Base-by-base conservation (phyloP, 768 basidiomycete genomes). In the Amanita fuliginea region DNA sequence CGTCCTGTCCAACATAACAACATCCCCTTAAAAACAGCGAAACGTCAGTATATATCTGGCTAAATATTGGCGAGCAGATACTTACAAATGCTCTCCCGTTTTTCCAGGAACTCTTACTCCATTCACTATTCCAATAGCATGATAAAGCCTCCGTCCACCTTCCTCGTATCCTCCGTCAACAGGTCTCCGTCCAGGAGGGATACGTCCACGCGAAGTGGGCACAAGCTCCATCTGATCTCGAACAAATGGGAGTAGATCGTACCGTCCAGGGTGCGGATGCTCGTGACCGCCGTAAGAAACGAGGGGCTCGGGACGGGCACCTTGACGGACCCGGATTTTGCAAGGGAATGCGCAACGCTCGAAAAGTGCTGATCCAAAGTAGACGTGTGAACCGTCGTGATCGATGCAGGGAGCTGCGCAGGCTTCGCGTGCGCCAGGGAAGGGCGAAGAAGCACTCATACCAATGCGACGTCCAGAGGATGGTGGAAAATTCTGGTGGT, bases 161-260 rank as follows among this genome's bases (percentile, higher is more conserved):
- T 85, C 80, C 63, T 90, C 87, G 53, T 86, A 85, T 1, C 83
- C 86, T 1, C 85, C 88, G 56, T 83, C 78, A 14, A 89, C 70
- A 0, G 82, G 81, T 11, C 67, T 62, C 30, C 79, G 68, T 4
- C 78, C 79, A 2, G 60, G 54, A 4, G 86, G 81, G 47, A 86
- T 70, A 39, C 63, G 67, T 3, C 87, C 87, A 50, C 76, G 61
- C 9, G 75, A 72, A 0, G 86, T 76, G 0, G 42, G 67, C 6
- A 90, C 83, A 71, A 77, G 86, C 61, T 86, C 86, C 87, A 91
- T 91, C 47, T 73, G 75, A 21, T 66, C 62, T 0, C 71, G 59
- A 44, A 30, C 34, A 24, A 37, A 51, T 3, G 87, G 85, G 0
- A 92, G 72, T 32, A 92, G 64, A 60, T 90, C 86, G 55, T 74